phyloP scores from a whole-genome alignment of 345 rosid genomes.

The Bruguiera parviflora region DNA sequence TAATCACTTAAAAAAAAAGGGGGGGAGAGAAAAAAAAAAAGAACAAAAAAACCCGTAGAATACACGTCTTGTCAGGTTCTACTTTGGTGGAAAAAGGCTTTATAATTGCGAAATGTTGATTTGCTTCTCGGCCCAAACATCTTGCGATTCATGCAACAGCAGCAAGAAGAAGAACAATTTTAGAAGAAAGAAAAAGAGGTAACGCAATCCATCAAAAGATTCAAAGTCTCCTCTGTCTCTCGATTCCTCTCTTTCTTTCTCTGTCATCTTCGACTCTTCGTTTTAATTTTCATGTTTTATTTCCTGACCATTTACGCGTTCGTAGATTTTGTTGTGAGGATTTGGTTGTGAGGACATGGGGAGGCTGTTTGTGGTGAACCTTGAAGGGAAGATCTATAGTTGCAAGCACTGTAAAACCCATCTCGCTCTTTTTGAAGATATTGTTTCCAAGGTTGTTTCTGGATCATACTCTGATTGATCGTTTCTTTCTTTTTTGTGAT shows the following conservation, averaged over 20 bases:
- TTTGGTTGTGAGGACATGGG: slow-evolving; percentile 56
- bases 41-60: slow-evolving; percentile 3
- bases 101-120: slow-evolving; percentile 19
- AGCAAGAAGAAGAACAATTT: not conserved
- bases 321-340: not conserved
- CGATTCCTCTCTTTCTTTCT: not conserved
- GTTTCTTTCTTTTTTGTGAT: slow-evolving; percentile 6
- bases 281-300: not conserved
- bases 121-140: slow-evolving; percentile 21
- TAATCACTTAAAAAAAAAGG: too few species aligned
- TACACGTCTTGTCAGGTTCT: slow-evolving; percentile 33
- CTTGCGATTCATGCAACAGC: slow-evolving; percentile 12
- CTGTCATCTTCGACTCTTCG: not conserved
- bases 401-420: slow-evolving; percentile 94
- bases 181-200: slow-evolving; percentile 5
- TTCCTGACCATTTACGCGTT: not conserved
- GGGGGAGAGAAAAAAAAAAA: too few species aligned
- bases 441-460: slow-evolving; percentile 69
- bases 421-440: slow-evolving; percentile 71
- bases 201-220: not conserved
- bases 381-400: slow-evolving; percentile 87
- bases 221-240: not conserved
- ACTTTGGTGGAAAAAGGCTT: slow-evolving; percentile 3
- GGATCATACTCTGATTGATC: slow-evolving; percentile 7
- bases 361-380: slow-evolving; percentile 77